phyloP scores from a whole-genome alignment of 2,329 filamentous ascomycete species.

The Aureobasidium lini region DNA sequence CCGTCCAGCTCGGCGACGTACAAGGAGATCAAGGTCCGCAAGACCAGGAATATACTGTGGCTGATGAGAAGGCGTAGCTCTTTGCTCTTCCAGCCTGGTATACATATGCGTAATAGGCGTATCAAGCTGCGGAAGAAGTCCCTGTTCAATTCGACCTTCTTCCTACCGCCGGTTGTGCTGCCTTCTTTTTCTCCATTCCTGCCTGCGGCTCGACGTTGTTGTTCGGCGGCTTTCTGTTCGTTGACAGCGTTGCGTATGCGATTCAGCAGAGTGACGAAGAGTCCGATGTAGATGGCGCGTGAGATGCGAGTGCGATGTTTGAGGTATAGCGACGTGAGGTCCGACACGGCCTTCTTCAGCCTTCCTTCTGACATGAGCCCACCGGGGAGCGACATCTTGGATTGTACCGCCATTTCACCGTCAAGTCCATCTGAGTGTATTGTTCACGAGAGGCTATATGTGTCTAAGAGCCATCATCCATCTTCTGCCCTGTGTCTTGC shows the following conservation, averaged over 20 bases:
- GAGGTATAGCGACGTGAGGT: constrained; percentile 66
- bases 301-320: constrained; percentile 75
- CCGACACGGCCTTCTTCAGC: constrained; percentile 56
- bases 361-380: constrained; percentile 49
- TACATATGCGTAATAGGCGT: constrained; percentile 72
- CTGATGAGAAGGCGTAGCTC: constrained; percentile 79
- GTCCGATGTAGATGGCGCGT: constrained; percentile 71
- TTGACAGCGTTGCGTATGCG: constrained; percentile 85
- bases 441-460: background rate
- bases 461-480: background rate
- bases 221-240: constrained; percentile 70
- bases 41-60: constrained; percentile 86
- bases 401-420: constrained; percentile 60
- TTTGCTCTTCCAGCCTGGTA: constrained; percentile 83
- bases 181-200: constrained; percentile 27
- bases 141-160: constrained; percentile 83
- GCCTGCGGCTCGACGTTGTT: constrained; percentile 43
- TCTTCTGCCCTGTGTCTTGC: background rate
- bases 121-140: constrained; percentile 76
- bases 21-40: constrained; percentile 85
- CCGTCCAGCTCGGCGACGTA: constrained; percentile 97
- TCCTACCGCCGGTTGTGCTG: constrained; percentile 26
- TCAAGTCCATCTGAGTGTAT: background rate
- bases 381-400: constrained; percentile 55
- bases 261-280: constrained; percentile 73